Evolutionary conservation across 495 filamentous ascomycete genomes (phyloP), one percentile per base, ranked within the genome.

Genomic region (Podospora didyma): DNA sequence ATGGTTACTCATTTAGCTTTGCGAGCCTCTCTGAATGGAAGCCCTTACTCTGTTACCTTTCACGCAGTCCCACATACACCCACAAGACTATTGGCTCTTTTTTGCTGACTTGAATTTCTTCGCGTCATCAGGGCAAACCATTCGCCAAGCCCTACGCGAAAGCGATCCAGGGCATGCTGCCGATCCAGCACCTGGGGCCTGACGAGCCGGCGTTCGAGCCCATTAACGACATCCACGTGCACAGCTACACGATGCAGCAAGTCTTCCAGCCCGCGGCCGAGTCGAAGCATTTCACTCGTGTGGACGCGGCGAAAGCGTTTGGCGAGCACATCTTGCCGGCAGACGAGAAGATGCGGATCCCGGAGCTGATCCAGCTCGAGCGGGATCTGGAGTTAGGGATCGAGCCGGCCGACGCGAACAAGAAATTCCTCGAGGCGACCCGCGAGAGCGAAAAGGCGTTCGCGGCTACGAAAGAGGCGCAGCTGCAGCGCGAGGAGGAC

Each of bases 231-330:
- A 82, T 98, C 7, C 86, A 87, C 54, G 85, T 90, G 26, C 92
- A 97, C 72, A 82, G 82, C 24, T 70, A 82, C 47, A 96, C 94
- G 0, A 79, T 80, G 47, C 80, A 86, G 54, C 94, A 97, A 74
- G 82, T 96, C 41, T 98, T 97, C 74, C 82, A 89, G 69, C 94
- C 95, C 3, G 84, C 86, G 46, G 88, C 94, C 10, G 94, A 98
- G 72, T 96, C 92, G 17, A 86, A 90, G 20, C 75, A 86, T 35
- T 97, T 96, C 71, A 97, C 89, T 5, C 89, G 95, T 68, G 81
- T 73, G 24, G 93, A 97, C 69, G 95, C 94, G 7, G 95, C 88
- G 37, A 86, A 87, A 60, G 90, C 89, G 39, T 97, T 98, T 73
- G 80, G 79, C 61, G 64, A 73, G 3, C 71, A 63, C 16, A 82